A percentile compares a stretch with the other conserved stretches of the same genome.
phyloP scores from a whole-genome alignment of 495 filamentous ascomycete genomes.

The Letharia lupina region DNA sequence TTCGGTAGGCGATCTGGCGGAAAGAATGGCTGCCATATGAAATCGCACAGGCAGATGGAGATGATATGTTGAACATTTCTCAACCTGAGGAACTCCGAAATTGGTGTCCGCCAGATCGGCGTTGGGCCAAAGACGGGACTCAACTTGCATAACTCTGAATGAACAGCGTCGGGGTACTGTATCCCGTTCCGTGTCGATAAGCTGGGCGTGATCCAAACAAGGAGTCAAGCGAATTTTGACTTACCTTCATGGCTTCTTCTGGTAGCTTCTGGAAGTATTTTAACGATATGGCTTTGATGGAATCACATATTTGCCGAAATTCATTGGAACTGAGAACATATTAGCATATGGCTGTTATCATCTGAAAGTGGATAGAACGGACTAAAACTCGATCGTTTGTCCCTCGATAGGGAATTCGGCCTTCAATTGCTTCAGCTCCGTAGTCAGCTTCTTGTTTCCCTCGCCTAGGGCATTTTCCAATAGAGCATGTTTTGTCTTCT shows the following conservation, averaged over 20 bases:
- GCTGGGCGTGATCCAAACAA: neutral
- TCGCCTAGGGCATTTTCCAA: constrained; percentile 17
- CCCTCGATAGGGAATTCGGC: constrained; percentile 13
- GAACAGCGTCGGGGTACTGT: constrained; percentile 15
- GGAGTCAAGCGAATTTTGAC: constrained; percentile 9
- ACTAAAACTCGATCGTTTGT: constrained; percentile 16
- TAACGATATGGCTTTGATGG: constrained; percentile 13
- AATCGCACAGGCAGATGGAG: constrained; percentile 15
- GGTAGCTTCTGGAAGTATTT: constrained; percentile 18
- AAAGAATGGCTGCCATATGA: constrained; percentile 13
- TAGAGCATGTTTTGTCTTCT: constrained; percentile 12
- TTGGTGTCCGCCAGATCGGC: constrained; percentile 14
- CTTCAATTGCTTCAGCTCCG: constrained; percentile 9
- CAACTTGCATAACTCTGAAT: constrained; percentile 15
- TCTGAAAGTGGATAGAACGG: constrained; percentile 9
- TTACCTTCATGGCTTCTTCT: constrained; percentile 12
- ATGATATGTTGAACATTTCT: constrained; percentile 15
- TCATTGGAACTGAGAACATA: constrained; percentile 11
- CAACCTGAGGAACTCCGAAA: constrained; percentile 17
- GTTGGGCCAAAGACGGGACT: constrained; percentile 12
- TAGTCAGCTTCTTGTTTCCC: constrained; percentile 9
- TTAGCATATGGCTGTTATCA: constrained; percentile 10
- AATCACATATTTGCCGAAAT: constrained; percentile 12
- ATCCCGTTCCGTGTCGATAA: constrained; percentile 10
- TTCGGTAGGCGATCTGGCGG: constrained; percentile 8